Conservation (phyloP, 805 yeast species). For the Candida germanica region DNA sequence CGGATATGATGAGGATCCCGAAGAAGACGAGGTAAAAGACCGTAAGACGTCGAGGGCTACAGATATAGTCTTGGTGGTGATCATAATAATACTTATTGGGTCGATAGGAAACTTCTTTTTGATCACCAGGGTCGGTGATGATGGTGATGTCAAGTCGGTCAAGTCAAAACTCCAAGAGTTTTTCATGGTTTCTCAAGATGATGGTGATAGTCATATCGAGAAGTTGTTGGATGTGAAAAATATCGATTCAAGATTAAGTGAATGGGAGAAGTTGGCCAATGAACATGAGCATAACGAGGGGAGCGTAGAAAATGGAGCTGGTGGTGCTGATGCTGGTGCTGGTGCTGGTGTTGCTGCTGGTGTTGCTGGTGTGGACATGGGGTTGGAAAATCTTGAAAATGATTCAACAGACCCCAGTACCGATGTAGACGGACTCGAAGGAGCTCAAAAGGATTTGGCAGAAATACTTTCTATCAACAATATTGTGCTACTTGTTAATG, state of each 20-base stretch:
- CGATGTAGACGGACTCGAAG: too few species aligned
- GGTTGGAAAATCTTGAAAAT: not conserved
- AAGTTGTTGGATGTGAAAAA: slow-evolving; percentile 10
- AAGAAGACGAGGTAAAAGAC: not conserved
- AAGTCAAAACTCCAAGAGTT: not conserved
- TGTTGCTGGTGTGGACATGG: not conserved
- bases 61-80: slow-evolving; percentile 6
- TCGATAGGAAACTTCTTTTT: slow-evolving; percentile 9
- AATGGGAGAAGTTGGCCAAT: slow-evolving; percentile 12
- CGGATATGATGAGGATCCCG: not conserved
- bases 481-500: slow-evolving; percentile 24
- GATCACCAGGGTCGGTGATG: not conserved
- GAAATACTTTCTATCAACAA: slow-evolving; percentile 33
- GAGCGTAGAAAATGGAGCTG: slow-evolving; percentile 1
- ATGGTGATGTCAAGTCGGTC: not conserved
- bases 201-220: not conserved
- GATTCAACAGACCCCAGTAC: not conserved
- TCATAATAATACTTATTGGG: slow-evolving; percentile 9
- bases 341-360: not conserved
- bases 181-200: not conserved
- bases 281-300: slow-evolving; percentile 1
- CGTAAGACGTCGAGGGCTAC: not conserved
- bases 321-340: not conserved
- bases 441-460: slow-evolving; percentile 24
- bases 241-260: slow-evolving; percentile 8